phyloP scores from a whole-genome alignment of 139 green algal species.

The Chlamydomonas schloesseri region DNA sequence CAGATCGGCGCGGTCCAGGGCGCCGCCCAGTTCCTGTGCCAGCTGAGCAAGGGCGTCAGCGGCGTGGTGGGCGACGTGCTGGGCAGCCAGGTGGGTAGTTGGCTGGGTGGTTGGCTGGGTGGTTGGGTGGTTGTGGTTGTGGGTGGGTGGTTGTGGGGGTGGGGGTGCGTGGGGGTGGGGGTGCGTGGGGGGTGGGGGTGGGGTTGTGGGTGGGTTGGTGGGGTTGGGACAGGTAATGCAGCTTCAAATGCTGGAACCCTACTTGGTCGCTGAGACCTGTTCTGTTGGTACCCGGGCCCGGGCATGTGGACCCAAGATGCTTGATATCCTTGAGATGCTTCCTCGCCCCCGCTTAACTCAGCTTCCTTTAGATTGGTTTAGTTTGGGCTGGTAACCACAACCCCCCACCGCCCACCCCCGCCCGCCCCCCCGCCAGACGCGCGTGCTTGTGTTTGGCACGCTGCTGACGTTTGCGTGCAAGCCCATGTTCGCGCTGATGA shows the following conservation, averaged over 20 bases:
- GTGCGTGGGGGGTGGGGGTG: background rate
- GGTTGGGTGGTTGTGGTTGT: too few relatives aligned
- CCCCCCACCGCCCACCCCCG: background rate
- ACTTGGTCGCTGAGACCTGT: too few relatives aligned
- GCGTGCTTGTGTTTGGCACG: slow-evolving; percentile 87
- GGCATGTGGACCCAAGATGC: too few relatives aligned
- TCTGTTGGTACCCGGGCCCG: too few relatives aligned
- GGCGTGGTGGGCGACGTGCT: slow-evolving; percentile 83
- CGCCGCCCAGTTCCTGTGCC: slow-evolving; percentile 83
- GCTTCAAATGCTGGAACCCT: too few relatives aligned
- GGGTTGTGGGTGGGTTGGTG: background rate
- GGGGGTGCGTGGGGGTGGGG: too few relatives aligned
- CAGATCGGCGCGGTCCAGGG: slow-evolving; percentile 89
- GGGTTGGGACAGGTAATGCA: too few relatives aligned
- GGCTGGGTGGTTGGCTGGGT: too few relatives aligned
- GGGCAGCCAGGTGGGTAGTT: slow-evolving; percentile 66
- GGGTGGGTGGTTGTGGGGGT: too few relatives aligned
- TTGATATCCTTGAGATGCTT: too few relatives aligned
- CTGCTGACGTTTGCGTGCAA: slow-evolving; percentile 85
- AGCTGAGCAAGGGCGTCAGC: slow-evolving; percentile 78
- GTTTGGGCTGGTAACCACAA: background rate
- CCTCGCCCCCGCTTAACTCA: too few relatives aligned
- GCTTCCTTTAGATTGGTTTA: too few relatives aligned
- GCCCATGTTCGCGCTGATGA: slow-evolving; percentile 84
- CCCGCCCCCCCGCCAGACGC: slow-evolving; percentile 52